phyloP scores from a whole-genome alignment of 75 land plant genomes.

The Larix kaempferi region DNA sequence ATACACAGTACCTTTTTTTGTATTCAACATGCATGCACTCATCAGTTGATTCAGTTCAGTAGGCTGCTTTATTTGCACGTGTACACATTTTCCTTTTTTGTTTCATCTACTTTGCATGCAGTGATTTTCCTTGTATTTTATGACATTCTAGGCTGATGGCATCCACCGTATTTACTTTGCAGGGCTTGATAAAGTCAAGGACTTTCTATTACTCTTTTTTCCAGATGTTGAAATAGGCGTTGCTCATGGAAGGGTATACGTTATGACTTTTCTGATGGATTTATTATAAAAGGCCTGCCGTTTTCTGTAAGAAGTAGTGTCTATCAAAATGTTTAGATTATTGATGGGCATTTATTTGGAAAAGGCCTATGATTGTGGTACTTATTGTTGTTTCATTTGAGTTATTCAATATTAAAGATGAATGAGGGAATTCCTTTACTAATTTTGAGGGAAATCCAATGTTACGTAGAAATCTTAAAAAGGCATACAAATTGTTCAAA shows the following conservation, averaged over 20 bases:
- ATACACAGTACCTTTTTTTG: not conserved
- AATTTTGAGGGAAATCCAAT: not conserved
- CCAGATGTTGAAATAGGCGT: conserved; percentile 74
- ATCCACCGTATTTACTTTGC: conserved; percentile 5
- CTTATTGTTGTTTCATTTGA: not conserved
- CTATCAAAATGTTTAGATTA: too few species aligned
- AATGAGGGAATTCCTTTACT: not conserved
- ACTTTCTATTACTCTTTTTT: conserved; percentile 59
- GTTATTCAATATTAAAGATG: not conserved
- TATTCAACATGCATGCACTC: not conserved
- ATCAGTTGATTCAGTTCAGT: not conserved
- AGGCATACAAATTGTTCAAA: not conserved
- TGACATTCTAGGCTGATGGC: not conserved
- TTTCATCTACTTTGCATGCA: not conserved
- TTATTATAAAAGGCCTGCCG: not conserved
- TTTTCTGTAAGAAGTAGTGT: too few species aligned
- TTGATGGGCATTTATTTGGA: not conserved
- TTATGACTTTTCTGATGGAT: not conserved
- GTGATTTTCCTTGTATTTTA: not conserved
- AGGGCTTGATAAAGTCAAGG: conserved; percentile 79
- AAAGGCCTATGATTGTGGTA: not conserved
- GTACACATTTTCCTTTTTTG: not conserved
- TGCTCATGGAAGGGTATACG: conserved; percentile 86
- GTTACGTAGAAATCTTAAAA: too few species aligned
- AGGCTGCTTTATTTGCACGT: not conserved